Evolutionary conservation across 2,329 filamentous ascomycete genomes (phyloP).

Genomic region (Alternaria sp.): DNA sequence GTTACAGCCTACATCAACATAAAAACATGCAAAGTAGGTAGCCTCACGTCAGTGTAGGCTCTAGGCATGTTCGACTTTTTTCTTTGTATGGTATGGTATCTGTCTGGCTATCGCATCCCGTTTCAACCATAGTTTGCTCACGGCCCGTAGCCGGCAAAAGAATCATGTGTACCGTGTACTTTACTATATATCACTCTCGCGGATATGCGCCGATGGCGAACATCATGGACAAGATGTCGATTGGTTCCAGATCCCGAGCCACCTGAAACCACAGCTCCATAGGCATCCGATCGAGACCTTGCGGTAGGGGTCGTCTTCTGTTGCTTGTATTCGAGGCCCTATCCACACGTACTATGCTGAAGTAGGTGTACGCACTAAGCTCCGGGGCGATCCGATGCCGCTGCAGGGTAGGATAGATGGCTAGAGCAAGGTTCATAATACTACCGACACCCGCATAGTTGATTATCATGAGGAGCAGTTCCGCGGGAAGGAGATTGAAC

Average conservation of each 20-base stretch:
- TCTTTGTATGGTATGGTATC: background rate
- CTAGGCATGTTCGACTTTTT: background rate
- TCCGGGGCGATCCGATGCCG: slow-evolving; percentile 43
- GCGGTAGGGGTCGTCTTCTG: background rate
- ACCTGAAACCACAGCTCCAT: slow-evolving; percentile 51
- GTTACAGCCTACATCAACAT: background rate
- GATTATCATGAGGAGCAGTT: slow-evolving; percentile 56
- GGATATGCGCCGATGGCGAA: slow-evolving; percentile 35
- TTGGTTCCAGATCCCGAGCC: slow-evolving; percentile 44
- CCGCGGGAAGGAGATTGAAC: slow-evolving; percentile 53
- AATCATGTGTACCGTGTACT: background rate
- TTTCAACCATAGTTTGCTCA: background rate
- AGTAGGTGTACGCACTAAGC: slow-evolving; percentile 31
- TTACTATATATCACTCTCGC: too few species aligned
- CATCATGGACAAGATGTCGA: slow-evolving; percentile 49
- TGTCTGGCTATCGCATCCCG: background rate
- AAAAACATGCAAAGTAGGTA: background rate
- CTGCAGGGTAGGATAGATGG: slow-evolving; percentile 53
- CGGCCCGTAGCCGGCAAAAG: background rate
- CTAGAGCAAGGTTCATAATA: slow-evolving; percentile 55
- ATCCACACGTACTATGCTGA: slow-evolving; percentile 29
- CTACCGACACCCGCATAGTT: slow-evolving; percentile 48
- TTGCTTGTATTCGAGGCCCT: background rate
- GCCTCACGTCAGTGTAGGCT: background rate
- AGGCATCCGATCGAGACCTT: slow-evolving; percentile 36